Base-by-base conservation (phyloP, 1,284 basidiomycete species). In the Marasmius sp. region DNA sequence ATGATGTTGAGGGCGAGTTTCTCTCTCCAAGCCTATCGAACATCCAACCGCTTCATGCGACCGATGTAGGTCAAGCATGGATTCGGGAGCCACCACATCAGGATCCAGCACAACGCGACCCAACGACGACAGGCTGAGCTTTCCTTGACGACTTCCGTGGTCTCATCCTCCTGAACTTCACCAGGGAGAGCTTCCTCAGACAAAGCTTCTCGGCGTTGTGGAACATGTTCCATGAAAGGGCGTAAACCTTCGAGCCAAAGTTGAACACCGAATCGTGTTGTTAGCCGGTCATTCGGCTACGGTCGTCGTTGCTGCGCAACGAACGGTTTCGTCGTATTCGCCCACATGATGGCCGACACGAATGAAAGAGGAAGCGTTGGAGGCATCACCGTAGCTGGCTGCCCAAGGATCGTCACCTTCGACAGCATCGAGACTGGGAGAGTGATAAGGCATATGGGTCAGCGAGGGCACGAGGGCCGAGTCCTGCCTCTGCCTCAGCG, bases 1-100 rank as follows among this genome's bases (percentile, higher is more conserved):
- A 98, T 84, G 64, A 97, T 77, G 77, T 99, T 98, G 75, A 98
- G 87, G 3, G 96, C 93, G 1, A 99, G 82, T 79, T 98, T 99
- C 78, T 99, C 97, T 67, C 96, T 81, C 97, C 96, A 98, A 0
- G 97, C 97, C 77, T 98, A 95, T 49, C 92, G 89, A 47, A 99
- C 85, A 70, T 99, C 97, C 64, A 91, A 77, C 11, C 96, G 89
- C 79, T 98, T 98, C 93, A 99, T 95, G 22, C 93, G 85, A 1
- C 93, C 93, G 60, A 94, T 70, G 72, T 85, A 88, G 16, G 77
- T 80, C 51, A 99, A 79, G 57, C 90, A 74, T 12, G 85, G 84
- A 22, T 84, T 89, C 0, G 96, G 97, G 7, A 95, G 76, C 91
- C 92, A 98, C 80, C 86, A 98, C 0, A 95, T 99, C 57, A 98